Evolutionary conservation across 164 flowering plant species (phyloP), one percentile per base, ranked within the genome.

Genomic region (Malania oleifera): DNA sequence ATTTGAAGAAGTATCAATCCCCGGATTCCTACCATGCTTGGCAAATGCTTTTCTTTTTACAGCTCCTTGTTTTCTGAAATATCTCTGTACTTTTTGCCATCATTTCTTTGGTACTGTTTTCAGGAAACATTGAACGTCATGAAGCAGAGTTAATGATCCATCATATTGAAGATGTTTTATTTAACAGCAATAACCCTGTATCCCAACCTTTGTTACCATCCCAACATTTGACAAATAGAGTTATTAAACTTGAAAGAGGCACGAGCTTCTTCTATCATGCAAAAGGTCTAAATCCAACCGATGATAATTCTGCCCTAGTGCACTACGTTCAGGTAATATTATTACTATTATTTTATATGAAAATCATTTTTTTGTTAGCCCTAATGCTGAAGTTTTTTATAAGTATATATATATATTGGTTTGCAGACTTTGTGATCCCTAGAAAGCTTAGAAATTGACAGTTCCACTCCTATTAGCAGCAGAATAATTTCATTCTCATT

Each of bases 291-390:
- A 88, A 93, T 71, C 79, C 81, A 60, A 75, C 66, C 57, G 89
- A 93, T 63, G 99, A 90, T 65, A 93, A 93, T 80, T 93, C 99
- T 61, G 80, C 92, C 23, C 70, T 90, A 46, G 73, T 93, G 35
- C 89, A 90, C 74, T 93, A 90, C 60, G 81, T 93, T 69, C 99
- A 93, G 99, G 99, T 93, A 66, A 19, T 37, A 15, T 2, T 27
- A 6, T 27, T 34, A 34, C 11, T n/a, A n/a, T n/a, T n/a, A n/a
- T n/a, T n/a, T n/a, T n/a, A n/a, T n/a, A n/a, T n/a, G n/a, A n/a
- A n/a, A n/a, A n/a, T n/a, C n/a, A n/a, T n/a, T n/a, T n/a, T n/a
- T n/a, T n/a, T n/a, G n/a, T n/a, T n/a, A n/a, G n/a, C n/a, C n/a
- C n/a, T n/a, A n/a, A n/a, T n/a, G n/a, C n/a, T n/a, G n/a, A n/a